These are phyloP conservation scores for Xylaria sp. DNA, from an alignment of 495 filamentous ascomycete genomes.

Conservation along the genomic window DNA sequence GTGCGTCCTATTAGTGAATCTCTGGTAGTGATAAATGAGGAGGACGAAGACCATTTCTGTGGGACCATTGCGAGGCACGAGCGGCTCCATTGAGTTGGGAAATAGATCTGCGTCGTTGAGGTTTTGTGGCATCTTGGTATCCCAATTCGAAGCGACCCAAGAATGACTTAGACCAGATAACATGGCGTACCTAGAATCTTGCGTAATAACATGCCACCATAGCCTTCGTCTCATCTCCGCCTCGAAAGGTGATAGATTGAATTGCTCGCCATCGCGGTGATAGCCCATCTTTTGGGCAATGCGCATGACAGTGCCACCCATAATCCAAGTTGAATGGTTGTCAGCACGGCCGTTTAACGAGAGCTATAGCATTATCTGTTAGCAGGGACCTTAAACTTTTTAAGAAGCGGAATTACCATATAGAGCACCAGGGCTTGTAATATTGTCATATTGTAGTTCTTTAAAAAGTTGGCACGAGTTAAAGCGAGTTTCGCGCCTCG, in stretches of 20 bases:
- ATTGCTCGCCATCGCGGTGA: constrained; percentile 58
- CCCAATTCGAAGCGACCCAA: constrained; percentile 48
- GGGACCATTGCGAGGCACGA: constrained; percentile 57
- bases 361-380: constrained; percentile 34
- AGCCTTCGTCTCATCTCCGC: constrained; percentile 65
- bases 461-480: constrained; percentile 46
- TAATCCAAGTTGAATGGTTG: constrained; percentile 44
- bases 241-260: constrained; percentile 64
- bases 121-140: constrained; percentile 58
- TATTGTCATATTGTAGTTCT: constrained; percentile 60
- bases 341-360: constrained; percentile 52
- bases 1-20: constrained; percentile 46
- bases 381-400: not conserved
- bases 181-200: constrained; percentile 61
- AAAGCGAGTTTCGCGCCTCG: constrained; percentile 44
- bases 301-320: constrained; percentile 49
- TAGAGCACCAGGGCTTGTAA: constrained; percentile 67
- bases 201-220: constrained; percentile 66
- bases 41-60: constrained; percentile 71
- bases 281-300: constrained; percentile 52
- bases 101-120: constrained; percentile 63
- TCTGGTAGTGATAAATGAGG: constrained; percentile 54
- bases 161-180: constrained; percentile 66
- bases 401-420: constrained; percentile 43
- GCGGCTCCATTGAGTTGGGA: constrained; percentile 55